A percentile compares a stretch with the other conserved stretches of the same genome.
These are phyloP conservation scores for Sugiyamaella pinicola DNA, from an alignment of 1,139 yeast genomes.

Conservation along the genomic window DNA sequence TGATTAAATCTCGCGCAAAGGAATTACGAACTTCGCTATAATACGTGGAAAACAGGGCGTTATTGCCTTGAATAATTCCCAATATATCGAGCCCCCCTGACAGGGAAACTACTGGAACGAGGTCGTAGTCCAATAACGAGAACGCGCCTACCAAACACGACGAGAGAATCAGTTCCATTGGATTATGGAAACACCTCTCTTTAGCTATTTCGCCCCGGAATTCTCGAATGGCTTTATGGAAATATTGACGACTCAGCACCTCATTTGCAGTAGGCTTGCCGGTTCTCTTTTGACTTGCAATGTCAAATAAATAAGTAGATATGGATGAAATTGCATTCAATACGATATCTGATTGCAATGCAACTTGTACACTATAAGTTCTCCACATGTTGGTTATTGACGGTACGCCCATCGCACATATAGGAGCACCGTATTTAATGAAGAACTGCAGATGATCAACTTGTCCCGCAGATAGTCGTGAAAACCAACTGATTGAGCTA, in stretches of 20 bases:
- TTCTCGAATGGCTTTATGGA: constrained; percentile 5
- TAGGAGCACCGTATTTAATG: constrained; percentile 14
- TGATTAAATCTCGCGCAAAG: constrained; percentile 8
- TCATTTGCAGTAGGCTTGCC: neutral
- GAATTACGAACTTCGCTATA: neutral
- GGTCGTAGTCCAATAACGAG: constrained; percentile 12
- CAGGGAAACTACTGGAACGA: constrained; percentile 17
- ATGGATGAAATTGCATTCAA: constrained; percentile 18
- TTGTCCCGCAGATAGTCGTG: constrained; percentile 4
- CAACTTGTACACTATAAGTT: constrained; percentile 12
- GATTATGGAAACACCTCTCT: constrained; percentile 16
- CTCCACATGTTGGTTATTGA: constrained; percentile 14
- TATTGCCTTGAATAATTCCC: constrained; percentile 18
- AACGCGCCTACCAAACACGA: constrained; percentile 16
- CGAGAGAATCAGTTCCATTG: constrained; percentile 18
- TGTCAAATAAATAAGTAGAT: constrained; percentile 7
- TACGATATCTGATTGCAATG: constrained; percentile 15
- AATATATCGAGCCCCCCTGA: constrained; percentile 19
- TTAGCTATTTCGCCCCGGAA: constrained; percentile 16
- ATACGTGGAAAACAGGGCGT: constrained; percentile 16
- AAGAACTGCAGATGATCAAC: constrained; percentile 14
- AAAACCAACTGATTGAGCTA: constrained; percentile 6
- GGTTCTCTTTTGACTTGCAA: neutral
- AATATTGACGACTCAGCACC: constrained; percentile 8
- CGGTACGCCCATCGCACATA: constrained; percentile 19